Percentiles rank a stretch among this genome's conserved stretches.
These are phyloP conservation scores for Talaromyces rugulosus DNA, from an alignment of 2,329 filamentous ascomycete species.

Conservation along the genomic window DNA sequence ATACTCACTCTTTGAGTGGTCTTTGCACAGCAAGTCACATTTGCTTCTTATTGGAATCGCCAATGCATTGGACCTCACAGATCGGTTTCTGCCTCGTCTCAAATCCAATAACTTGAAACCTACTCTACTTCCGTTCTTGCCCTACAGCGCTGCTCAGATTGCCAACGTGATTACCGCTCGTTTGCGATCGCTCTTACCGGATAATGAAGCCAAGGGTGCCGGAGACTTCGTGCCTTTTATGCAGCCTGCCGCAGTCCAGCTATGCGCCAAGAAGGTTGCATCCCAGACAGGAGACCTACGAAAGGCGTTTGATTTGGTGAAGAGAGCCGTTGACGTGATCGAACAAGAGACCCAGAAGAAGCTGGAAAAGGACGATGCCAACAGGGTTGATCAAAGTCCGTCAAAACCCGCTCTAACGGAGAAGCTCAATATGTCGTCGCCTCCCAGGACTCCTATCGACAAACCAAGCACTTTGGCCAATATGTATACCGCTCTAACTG, in stretches of 20 bases:
- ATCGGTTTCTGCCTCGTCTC: conserved; percentile 86
- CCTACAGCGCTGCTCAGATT: conserved; percentile 84
- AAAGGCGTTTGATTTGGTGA: conserved; percentile 92
- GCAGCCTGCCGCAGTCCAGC: conserved; percentile 86
- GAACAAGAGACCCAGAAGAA: conserved; percentile 77
- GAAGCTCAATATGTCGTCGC: conserved; percentile 67
- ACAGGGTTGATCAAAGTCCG: conserved; percentile 55
- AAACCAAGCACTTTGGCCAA: conserved; percentile 40
- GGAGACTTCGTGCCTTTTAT: conserved; percentile 75
- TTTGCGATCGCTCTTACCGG: conserved; percentile 67
- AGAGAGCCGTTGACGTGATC: conserved; percentile 81
- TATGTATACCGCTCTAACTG: conserved; percentile 67
- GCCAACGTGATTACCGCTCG: conserved; percentile 80
- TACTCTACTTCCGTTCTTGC: conserved; percentile 82
- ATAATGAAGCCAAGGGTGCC: conserved; percentile 31
- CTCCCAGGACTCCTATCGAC: conserved; percentile 33
- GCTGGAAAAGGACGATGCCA: conserved; percentile 54
- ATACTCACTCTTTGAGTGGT: conserved; percentile 96
- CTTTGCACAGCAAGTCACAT: conserved; percentile 71
- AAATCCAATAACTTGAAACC: conserved; percentile 92
- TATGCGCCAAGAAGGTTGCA: conserved; percentile 91
- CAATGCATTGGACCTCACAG: conserved; percentile 91
- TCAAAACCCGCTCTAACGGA: conserved; percentile 75
- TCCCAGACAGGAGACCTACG: conserved; percentile 91
- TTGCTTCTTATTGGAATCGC: conserved; percentile 88